Base-by-base conservation (phyloP, 495 filamentous ascomycete species). In the Trichoderma reesei region DNA sequence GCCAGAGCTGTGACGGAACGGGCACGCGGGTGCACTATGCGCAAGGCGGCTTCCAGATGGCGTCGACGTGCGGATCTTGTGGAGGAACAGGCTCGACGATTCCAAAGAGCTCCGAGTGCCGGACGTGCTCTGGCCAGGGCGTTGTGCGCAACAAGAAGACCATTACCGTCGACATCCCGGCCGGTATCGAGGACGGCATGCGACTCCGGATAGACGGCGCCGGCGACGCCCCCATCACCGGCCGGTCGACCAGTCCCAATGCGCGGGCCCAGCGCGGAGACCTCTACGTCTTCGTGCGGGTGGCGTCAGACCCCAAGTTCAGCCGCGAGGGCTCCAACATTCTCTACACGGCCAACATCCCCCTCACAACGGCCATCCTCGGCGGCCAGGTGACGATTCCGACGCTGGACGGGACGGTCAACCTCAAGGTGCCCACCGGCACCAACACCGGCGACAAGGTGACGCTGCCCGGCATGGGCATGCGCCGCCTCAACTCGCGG, bases 141-240 rank as follows among this genome's bases (percentile, higher is more conserved):
- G 90, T 91, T 33, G 76, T 86, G 7, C 80, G 89, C 64, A 90
- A 93, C 67, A 79, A 85, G 33, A 90, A 90, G 77, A 89, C 88
- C 7, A 80, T 98, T 61, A 86, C 79, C 51, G 81, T 98, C 20
- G 92, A 98, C 67, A 96, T 98, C 60, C 94, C 94, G 16, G 90
- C 87, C 14, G 94, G 94, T 67, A 88, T 98, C 41, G 94, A 96
- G 68, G 93, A 98, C 76, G 92, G 94, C 44, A 96, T 97, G 92
- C 83, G 88, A 54, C 73, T 98, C 69, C 82, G 90, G 59, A 80
- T 98, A 18, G 78, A 79, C 51, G 88, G 87, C 6, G 91, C 96
- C 72, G 94, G 94, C 63, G 92, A 98, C 72, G 86, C 90, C 14
- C 89, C 94, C 11, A 80, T 86, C 34, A 90, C 86, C 26, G 89